A percentile compares a stretch with the other conserved stretches of the same genome.
Conservation (phyloP, 2,329 filamentous ascomycete species). For the Colletotrichum horii region DNA sequence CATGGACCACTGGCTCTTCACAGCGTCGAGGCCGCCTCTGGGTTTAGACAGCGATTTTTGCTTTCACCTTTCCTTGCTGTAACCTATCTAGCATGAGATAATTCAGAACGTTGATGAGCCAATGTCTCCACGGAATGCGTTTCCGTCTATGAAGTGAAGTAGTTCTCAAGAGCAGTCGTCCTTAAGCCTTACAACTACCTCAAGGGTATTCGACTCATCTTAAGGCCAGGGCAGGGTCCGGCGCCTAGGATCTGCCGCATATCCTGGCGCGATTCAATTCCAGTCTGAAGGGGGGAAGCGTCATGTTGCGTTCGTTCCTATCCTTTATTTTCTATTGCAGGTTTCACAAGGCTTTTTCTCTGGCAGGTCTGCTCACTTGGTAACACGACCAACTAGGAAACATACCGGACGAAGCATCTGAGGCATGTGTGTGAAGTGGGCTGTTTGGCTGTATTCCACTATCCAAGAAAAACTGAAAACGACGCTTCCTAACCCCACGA, state of each 20-base stretch:
- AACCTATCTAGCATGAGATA: slow-evolving; percentile 2
- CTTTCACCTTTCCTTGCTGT: slow-evolving; percentile 4
- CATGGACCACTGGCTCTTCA: background rate
- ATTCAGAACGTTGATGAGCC: background rate
- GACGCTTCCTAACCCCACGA: background rate
- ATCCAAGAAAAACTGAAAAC: background rate
- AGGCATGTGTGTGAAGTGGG: background rate
- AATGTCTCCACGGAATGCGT: background rate
- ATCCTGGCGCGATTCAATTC: too few relatives aligned
- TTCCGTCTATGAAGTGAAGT: background rate
- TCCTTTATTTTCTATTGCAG: too few relatives aligned
- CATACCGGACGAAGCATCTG: background rate
- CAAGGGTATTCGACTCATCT: too few relatives aligned
- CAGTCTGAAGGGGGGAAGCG: too few relatives aligned
- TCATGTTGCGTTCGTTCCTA: too few relatives aligned
- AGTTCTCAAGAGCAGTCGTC: background rate
- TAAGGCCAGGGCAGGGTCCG: too few relatives aligned
- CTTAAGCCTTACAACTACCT: too few relatives aligned
- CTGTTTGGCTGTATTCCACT: background rate
- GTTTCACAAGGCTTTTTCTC: too few relatives aligned
- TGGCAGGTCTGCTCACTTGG: too few relatives aligned
- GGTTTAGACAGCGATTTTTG: slow-evolving; percentile 10
- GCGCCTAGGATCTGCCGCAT: too few relatives aligned
- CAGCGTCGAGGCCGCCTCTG: background rate
- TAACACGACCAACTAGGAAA: too few relatives aligned